phyloP scores from a whole-genome alignment of 1,284 basidiomycete genomes.

The Rhodotorula sp. region DNA sequence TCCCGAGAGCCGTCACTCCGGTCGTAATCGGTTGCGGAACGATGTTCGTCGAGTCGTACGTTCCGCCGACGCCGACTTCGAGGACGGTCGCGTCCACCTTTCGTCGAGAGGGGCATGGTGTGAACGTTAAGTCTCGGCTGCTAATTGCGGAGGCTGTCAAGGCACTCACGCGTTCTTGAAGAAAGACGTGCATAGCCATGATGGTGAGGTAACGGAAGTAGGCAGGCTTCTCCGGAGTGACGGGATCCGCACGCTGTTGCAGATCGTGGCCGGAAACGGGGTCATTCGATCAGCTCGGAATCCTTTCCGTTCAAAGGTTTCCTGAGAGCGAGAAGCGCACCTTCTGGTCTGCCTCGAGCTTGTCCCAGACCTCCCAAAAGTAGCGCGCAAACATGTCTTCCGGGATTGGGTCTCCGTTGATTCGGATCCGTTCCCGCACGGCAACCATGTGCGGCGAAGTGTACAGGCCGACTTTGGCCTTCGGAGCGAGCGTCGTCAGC shows the following conservation, averaged over 20 bases:
- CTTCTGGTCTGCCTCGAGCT: slow-evolving; percentile 65
- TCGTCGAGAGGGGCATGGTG: neutral
- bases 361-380: slow-evolving; percentile 97
- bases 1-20: slow-evolving; percentile 83
- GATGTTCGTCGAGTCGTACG: slow-evolving; percentile 94
- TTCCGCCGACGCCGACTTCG: slow-evolving; percentile 95
- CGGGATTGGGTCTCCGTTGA: slow-evolving; percentile 84
- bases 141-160: neutral
- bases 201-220: slow-evolving; percentile 95
- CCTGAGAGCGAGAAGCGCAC: slow-evolving; percentile 49
- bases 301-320: too few relatives aligned
- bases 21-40: slow-evolving; percentile 86
- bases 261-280: too few relatives aligned
- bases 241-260: slow-evolving; percentile 1
- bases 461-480: slow-evolving; percentile 65
- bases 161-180: slow-evolving; percentile 61
- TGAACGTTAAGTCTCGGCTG: neutral
- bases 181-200: slow-evolving; percentile 87
- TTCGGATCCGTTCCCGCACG: slow-evolving; percentile 90
- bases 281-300: too few relatives aligned
- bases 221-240: slow-evolving; percentile 58
- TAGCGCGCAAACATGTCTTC: slow-evolving; percentile 84
- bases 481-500: slow-evolving; percentile 35
- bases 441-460: slow-evolving; percentile 96
- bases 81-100: slow-evolving; percentile 83